Evolutionary conservation across 768 basidiomycete genomes (phyloP), one percentile per base, ranked within the genome.

Genomic region (Gautieria morchelliformis): DNA sequence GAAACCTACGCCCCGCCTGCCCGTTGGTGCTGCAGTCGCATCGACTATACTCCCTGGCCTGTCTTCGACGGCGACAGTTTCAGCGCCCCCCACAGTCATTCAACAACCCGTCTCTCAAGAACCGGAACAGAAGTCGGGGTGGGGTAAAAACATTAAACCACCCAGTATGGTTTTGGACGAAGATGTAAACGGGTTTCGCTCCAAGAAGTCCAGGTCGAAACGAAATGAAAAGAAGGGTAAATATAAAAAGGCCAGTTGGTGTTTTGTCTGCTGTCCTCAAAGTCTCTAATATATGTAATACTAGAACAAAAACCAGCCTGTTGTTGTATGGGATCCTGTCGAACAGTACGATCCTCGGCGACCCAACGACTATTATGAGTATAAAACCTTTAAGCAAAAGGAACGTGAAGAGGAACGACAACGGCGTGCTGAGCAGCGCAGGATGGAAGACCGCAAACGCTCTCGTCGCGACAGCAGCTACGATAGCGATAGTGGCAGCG

Each of bases 111-210:
- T 57, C 15, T 65, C 68, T 46, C 73, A 78, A 40, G 56, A 68
- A 7, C 60, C 70, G 4, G 61, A 71, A 3, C 52, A 72, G n/a
- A 71, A 75, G 62, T 71, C 76, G 17, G 83, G 84, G 62, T 91
- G 90, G 90, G 87, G 87, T 44, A 88, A 85, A 71, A 91, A 91
- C 67, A 84, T 92, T 66, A 91, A 91, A 64, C 90, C 91, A 15
- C 91, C 91, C 3, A 87, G 87, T 0, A 92, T 93, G 89, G 76
- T 92, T 20, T 78, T 93, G 10, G 90, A 93, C 59, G 91, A 93
- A 59, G 89, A 93, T 60, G 75, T 93, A 61, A 93, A 93, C 58
- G 90, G 90, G 1, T 93, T 86, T 70, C 61, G 62, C 32, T 35
- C 42, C 17, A 58, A 52, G 27, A 86, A 82, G 64, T 64, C 77